Base-by-base conservation (phyloP, 2,329 filamentous ascomycete genomes). In the Ascochyta fabae region DNA sequence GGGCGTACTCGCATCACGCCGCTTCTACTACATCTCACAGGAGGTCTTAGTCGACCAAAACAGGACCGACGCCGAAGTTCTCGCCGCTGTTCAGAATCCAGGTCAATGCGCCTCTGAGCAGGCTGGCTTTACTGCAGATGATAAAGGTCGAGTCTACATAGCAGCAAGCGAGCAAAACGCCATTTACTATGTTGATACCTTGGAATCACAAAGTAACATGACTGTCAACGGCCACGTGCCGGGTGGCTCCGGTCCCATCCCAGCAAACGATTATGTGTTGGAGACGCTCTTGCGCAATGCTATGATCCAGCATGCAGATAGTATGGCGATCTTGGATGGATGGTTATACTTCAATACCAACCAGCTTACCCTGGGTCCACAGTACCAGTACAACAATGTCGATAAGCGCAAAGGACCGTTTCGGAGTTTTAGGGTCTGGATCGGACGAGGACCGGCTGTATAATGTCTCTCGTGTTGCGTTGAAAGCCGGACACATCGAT, bases 291-390 rank as follows among this genome's bases (percentile, higher is more conserved):
- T 77, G 12, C 64, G 75, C 19, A 78, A 67, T 47, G 77, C 66
- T 1, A 66, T 77, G 66, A 77, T 79, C 26, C 77, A 79, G 64
- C 75, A 78, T 66, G 76, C 77, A 2, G 77, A 79, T 54, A 73
- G 66, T 6, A 72, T 75, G 47, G 77, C 76, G 6, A 76, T 79
- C 19, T 49, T 74, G 58, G 71, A 77, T 60, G 77, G 75, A 1
- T 79, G 72, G 68, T 53, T 80, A 48, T 79, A 78, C 38, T 78
- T 79, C 50, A 75, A 72, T 51, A 78, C 76, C 8, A 79, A 79
- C 48, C 77, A 79, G 56, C 64, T 79, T 39, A 68, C 69, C 26
- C 47, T 78, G 53, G 65, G 71, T 29, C 74, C 76, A 3, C 51
- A 41, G 4, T 66, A 72, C 48, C 75, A 78, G 62, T 78, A 78